These are phyloP conservation scores for Thamnidium elegans DNA, from an alignment of 192 early-diverging fungal genomes.

Conservation along the genomic window DNA sequence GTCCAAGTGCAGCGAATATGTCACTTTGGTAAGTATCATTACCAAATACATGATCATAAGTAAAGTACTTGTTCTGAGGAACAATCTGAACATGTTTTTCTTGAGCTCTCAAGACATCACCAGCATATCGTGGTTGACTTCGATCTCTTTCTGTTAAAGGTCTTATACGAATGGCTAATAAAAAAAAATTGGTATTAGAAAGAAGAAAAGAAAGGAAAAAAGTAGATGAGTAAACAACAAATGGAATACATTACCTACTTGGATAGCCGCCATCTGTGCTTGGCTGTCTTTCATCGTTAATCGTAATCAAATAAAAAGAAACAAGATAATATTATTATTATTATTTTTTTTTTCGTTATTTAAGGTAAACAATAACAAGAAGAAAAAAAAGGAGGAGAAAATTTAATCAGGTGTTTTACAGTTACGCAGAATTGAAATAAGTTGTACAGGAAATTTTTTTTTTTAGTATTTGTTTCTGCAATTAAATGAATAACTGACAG, in stretches of 20 bases:
- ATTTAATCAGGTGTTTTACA: background rate
- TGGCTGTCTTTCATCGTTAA: conserved; percentile 21
- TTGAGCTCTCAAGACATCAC: conserved; percentile 24
- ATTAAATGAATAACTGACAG: no score
- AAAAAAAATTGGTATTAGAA: background rate
- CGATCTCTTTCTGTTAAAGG: conserved; percentile 35
- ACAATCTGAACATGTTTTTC: conserved; percentile 26
- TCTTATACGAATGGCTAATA: conserved; percentile 32
- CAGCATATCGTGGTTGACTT: conserved; percentile 23
- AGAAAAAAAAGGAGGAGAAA: background rate
- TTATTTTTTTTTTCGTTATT: no score
- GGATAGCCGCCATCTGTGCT: conserved; percentile 31
- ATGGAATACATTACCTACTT: conserved; percentile 31
- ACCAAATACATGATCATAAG: conserved; percentile 39
- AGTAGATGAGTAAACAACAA: background rate
- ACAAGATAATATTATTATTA: no score
- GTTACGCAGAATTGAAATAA: no score
- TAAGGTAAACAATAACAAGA: background rate
- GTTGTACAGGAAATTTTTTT: no score
- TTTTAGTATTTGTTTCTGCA: background rate
- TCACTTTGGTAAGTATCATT: conserved; percentile 28
- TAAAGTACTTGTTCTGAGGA: conserved; percentile 33
- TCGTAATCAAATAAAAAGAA: no score
- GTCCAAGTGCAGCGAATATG: conserved; percentile 30
- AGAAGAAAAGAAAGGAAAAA: background rate